Conservation (phyloP, 805 yeast genomes). For the Zygosaccharomyces gambellarensis region DNA sequence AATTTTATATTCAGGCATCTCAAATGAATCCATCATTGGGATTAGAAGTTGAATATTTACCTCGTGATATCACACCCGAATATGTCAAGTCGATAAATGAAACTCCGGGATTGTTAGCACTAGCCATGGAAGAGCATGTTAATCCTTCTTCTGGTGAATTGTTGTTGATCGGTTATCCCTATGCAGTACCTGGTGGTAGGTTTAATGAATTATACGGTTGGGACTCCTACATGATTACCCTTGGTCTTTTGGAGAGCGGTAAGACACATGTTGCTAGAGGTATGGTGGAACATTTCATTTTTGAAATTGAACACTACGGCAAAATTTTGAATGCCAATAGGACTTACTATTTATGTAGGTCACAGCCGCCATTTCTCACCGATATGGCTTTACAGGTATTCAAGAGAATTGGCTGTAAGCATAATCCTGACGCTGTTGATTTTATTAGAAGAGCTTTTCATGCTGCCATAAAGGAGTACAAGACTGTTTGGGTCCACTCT, state of each 20-base stretch:
- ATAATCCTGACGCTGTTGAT: constrained; percentile 47
- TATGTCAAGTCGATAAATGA: constrained; percentile 71
- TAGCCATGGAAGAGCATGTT: constrained; percentile 56
- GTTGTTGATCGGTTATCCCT: constrained; percentile 64
- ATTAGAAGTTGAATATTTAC: constrained; percentile 73
- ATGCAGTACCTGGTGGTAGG: constrained; percentile 95
- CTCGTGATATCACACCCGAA: constrained; percentile 68
- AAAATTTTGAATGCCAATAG: constrained; percentile 92
- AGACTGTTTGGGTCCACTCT: constrained; percentile 66
- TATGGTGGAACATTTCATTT: constrained; percentile 87
- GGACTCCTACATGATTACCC: constrained; percentile 92
- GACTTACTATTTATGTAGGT: constrained; percentile 81
- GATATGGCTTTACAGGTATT: constrained; percentile 80
- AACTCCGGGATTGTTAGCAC: constrained; percentile 79
- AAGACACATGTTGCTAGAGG: constrained; percentile 72
- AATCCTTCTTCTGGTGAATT: constrained; percentile 50
- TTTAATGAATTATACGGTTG: constrained; percentile 96
- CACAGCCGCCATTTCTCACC: constrained; percentile 95
- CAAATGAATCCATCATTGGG: constrained; percentile 48
- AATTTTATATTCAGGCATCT: constrained; percentile 56
- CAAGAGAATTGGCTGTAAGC: constrained; percentile 49
- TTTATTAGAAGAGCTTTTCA: constrained; percentile 58
- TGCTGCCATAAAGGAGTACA: constrained; percentile 86
- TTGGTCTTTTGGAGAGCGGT: constrained; percentile 70
- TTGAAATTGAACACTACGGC: constrained; percentile 85